phyloP scores from a whole-genome alignment of 2,329 filamentous ascomycete genomes.

The Xylaria arbuscula region DNA sequence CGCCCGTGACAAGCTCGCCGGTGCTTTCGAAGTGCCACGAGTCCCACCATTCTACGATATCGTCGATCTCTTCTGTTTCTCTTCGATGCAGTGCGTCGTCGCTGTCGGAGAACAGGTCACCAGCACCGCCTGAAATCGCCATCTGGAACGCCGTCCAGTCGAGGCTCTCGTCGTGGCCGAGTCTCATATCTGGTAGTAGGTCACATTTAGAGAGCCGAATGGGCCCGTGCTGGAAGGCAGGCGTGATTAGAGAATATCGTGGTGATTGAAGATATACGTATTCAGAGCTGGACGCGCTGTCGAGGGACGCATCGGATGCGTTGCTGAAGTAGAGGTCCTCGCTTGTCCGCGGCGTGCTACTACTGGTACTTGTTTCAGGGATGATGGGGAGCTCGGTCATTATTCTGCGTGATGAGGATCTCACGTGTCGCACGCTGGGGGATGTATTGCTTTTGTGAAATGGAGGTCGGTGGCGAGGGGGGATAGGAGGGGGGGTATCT shows the following conservation, averaged over 20 bases:
- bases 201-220: constrained; percentile 64
- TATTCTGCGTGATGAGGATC: constrained; percentile 42
- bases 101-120: constrained; percentile 61
- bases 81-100: constrained; percentile 54
- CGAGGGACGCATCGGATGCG: constrained; percentile 27
- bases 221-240: constrained; percentile 64
- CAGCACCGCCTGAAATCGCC: constrained; percentile 69
- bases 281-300: constrained; percentile 54
- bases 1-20: constrained; percentile 53
- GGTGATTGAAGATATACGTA: constrained; percentile 62
- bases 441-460: constrained; percentile 42
- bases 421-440: constrained; percentile 46
- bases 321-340: constrained; percentile 39
- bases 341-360: constrained; percentile 18
- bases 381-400: constrained; percentile 46
- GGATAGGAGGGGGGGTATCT: constrained; percentile 24
- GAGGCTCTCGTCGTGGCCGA: constrained; percentile 61
- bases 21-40: constrained; percentile 59
- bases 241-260: constrained; percentile 61
- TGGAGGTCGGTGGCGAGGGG: constrained; percentile 32
- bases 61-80: constrained; percentile 61
- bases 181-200: constrained; percentile 52
- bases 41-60: constrained; percentile 64
- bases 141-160: constrained; percentile 75
- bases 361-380: constrained; percentile 40